These are phyloP conservation scores for Tulasnella sp. DNA, from an alignment of 768 basidiomycete genomes.

Conservation along the genomic window DNA sequence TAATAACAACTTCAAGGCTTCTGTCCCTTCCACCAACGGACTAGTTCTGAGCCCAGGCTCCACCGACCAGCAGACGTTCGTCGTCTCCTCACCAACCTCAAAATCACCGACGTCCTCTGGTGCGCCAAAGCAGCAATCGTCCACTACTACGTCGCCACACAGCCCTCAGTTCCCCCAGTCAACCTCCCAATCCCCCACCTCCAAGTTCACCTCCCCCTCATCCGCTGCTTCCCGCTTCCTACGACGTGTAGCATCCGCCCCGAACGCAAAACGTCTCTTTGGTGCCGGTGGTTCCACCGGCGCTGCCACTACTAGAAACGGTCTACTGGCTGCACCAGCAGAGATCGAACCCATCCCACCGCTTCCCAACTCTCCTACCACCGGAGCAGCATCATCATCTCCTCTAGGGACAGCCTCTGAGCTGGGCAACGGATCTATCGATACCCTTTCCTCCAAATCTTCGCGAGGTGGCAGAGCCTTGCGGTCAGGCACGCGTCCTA, in stretches of 20 bases:
- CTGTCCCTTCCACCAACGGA: not conserved
- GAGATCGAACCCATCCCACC: constrained; percentile 31
- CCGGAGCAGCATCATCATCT: constrained; percentile 30
- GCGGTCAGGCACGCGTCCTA: constrained; percentile 11
- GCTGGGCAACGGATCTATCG: constrained; percentile 56
- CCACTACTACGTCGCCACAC: not conserved
- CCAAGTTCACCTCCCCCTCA: constrained; percentile 4
- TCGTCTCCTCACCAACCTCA: not conserved
- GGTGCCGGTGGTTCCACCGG: constrained; percentile 39
- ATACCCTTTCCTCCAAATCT: constrained; percentile 66
- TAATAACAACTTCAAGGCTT: constrained; percentile 7
- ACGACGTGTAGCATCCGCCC: constrained; percentile 89
- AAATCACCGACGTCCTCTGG: not conserved
- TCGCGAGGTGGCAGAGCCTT: constrained; percentile 33
- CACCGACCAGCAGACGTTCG: constrained; percentile 5
- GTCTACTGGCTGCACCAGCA: constrained; percentile 54
- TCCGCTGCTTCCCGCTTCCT: constrained; percentile 68
- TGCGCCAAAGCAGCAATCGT: not conserved
- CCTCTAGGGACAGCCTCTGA: constrained; percentile 31
- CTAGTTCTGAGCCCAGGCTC: not conserved
- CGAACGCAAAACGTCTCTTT: constrained; percentile 90
- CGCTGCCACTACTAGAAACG: constrained; percentile 52
- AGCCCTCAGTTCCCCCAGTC: constrained; percentile 8
- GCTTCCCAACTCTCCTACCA: constrained; percentile 39
- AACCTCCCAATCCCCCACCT: constrained; percentile 1